Evolutionary conservation across 352 stramenopile species (phyloP).

Genomic region (Stephanocyclus meneghinianus): DNA sequence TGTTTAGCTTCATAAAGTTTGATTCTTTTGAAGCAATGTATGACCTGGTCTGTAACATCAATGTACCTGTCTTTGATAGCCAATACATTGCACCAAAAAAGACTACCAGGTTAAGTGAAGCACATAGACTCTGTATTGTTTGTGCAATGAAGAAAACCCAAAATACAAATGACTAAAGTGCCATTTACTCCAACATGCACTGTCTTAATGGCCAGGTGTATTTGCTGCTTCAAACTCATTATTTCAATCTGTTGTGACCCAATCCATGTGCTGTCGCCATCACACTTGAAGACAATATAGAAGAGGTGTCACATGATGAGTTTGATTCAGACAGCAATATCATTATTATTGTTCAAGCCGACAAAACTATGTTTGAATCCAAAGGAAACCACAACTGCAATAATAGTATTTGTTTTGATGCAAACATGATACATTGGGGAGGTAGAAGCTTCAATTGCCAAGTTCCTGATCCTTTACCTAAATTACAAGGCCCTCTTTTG

Average conservation of each 20-base stretch:
- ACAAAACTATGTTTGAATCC: slow-evolving; percentile 11
- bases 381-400: slow-evolving; percentile 4
- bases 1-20: background rate
- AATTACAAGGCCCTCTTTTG: background rate
- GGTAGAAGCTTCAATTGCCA: background rate
- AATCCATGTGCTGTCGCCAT: background rate
- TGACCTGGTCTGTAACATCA: slow-evolving; percentile 9
- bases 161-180: background rate
- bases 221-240: background rate
- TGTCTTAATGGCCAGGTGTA: background rate
- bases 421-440: background rate
- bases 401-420: slow-evolving; percentile 8
- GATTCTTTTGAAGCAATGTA: background rate
- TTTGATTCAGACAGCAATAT: background rate
- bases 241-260: background rate
- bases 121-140: slow-evolving; percentile 2
- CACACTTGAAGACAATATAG: background rate
- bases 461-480: background rate
- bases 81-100: background rate
- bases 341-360: background rate
- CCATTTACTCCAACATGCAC: slow-evolving; percentile 4
- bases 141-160: background rate
- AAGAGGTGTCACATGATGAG: background rate
- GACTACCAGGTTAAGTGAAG: background rate
- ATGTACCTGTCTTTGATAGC: background rate